Evolutionary conservation across 23 red algal species (phyloP), one percentile per base, ranked within the genome.

Genomic region (Gracilariopsis chorda): DNA sequence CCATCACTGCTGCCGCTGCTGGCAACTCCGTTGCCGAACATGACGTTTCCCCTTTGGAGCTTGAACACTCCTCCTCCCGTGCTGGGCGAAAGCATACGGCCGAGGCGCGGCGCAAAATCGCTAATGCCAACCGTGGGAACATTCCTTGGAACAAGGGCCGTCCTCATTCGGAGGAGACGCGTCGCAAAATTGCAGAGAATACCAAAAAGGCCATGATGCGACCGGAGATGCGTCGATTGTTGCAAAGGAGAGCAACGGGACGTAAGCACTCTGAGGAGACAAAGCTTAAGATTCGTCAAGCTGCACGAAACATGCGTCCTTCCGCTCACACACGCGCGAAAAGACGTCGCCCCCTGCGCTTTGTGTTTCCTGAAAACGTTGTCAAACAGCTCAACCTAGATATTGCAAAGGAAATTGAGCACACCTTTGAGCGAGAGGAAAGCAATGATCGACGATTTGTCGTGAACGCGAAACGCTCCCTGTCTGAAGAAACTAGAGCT

Each of bases 71-170:
- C 17, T 9, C 11, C 48, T 51, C 53, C n/a, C 53, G 7, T 4
- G 7, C n/a, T 25, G 14, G n/a, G 6, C 4, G 53, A 19, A 41
- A 30, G 39, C 96, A 98, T 69, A 92, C 87, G 27, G 55, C 75
- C 0, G 86, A 90, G 80, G 46, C 79, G 35, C 71, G 72, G 28
- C 80, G 77, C 25, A 98, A 98, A 61, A 98, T 98, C 23, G 78
- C 86, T 7, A 62, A 57, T 32, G 96, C 91, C 24, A 94, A 91
- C 37, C 88, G 88, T 30, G 96, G 96, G 20, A 73, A 84, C 17
- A 74, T 95, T 39, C 96, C 96, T 35, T 98, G 96, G 96, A 98
- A 98, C 41, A 94, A 94, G 85, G 96, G 96, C 30, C 74, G 76
- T 19, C 48, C 88, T 24, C 96, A 98, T 32, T 91, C 84, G 21